Base-by-base conservation (phyloP, 139 green algal genomes). In the Auxenochlorella pyrenoidosa region DNA sequence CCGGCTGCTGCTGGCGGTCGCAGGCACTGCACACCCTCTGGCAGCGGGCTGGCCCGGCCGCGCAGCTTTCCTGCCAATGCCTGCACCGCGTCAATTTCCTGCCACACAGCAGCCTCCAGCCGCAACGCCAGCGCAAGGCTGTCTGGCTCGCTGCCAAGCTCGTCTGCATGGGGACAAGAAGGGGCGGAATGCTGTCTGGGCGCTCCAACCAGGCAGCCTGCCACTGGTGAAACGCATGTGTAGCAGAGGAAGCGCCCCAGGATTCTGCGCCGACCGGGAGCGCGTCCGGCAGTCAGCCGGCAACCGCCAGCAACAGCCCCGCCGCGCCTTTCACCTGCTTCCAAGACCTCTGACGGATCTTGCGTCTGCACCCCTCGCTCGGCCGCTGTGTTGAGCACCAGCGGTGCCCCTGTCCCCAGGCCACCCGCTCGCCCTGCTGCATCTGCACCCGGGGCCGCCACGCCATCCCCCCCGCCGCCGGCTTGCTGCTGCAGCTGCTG, bases 21-120 rank as follows among this genome's bases (percentile, higher is more conserved):
- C 60, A 94, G 88, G 85, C 90, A 87, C 58, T 89, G 75, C 70
- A 94, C 59, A 5, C 91, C 91, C n/a, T 87, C 78, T 21, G 86
- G 86, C 83, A 94, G 84, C 0, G 66, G 72, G 32, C 88, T 68
- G 6, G 65, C 54, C 5, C 59, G 79, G 28, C 59, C 51, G 3
- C 66, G 75, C 30, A 92, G 85, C 24, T 89, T 84, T 24, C 34
- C 65, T 10, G 83, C 78, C 19, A 94, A 84, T 1, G 63, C 82
- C 3, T 71, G 59, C 3, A 94, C 47, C 3, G 87, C 73, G 82
- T 93, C 92, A 44, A 94, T 78, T 66, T 94, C 90, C 0, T 12
- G 30, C 91, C 91, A 94, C 10, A 92, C 40, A 5, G 60, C 75
- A 30, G 54, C 75, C 80, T 94, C 91, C 68, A 94, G 79, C 59